Evolutionary conservation across 306 rosid genomes (phyloP).

Genomic region (Quercus ilex): DNA sequence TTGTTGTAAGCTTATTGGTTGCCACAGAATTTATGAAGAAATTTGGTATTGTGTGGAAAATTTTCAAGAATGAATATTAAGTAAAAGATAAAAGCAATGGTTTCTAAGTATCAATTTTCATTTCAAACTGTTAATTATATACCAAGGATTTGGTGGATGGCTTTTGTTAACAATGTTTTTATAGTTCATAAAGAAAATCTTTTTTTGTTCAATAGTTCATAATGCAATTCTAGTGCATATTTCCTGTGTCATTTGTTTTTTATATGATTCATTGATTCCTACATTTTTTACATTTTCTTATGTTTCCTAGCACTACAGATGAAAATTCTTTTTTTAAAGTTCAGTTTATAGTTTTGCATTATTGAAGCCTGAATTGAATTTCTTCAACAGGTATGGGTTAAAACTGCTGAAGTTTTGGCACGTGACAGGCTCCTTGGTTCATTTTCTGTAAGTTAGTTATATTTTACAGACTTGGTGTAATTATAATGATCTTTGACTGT

Average conservation of each 20-base stretch:
- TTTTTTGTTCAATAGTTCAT: neutral
- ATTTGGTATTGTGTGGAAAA: neutral
- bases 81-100: neutral
- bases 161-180: neutral
- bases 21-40: neutral
- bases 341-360: conserved; percentile 1
- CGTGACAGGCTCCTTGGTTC: conserved; percentile 96
- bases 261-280: neutral
- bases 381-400: conserved; percentile 81
- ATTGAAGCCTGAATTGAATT: conserved; percentile 7
- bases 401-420: conserved; percentile 82
- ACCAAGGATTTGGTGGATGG: neutral
- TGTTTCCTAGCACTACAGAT: neutral
- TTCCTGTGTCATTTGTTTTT: neutral
- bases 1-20: neutral
- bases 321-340: neutral
- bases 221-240: neutral
- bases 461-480: neutral
- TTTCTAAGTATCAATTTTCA: neutral
- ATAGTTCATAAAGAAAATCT: no score
- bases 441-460: conserved; percentile 62
- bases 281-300: neutral
- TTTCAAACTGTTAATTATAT: neutral
- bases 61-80: neutral
- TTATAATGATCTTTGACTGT: neutral